Base-by-base conservation (phyloP, 2,329 filamentous ascomycete genomes). In the Botrytis medusae region DNA sequence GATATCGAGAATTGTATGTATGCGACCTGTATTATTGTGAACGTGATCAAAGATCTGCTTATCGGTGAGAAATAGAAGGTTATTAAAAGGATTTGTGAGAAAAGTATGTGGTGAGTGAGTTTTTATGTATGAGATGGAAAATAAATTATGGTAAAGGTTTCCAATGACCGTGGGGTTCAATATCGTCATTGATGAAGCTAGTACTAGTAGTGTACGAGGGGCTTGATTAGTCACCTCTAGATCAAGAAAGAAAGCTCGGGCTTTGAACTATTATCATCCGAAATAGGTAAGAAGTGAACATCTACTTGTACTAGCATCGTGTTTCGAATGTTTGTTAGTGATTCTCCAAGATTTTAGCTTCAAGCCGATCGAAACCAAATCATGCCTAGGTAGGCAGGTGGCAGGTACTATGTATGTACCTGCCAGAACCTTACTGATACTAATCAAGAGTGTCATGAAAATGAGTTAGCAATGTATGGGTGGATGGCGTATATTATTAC, bases 171-270 rank as follows among this genome's bases (percentile, higher is more conserved):
- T 62, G 60, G 60, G 34, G 60, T 62, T n/a, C 16, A 4, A 63
- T 44, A 63, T 63, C 37, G 61, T 65, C 63, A 65, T 65, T 64
- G 42, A 64, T 64, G 42, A 64, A 34, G 29, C 51, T 51, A 54
- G 25, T 42, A 42, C 60, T 42, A 42, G 37, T 48, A 22, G 44
- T n/a, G 32, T 20, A 32, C 29, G 63, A 44, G 46, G 29, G 29
- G 5, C 65, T 69, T 20, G 42, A 46, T 65, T 65, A 65, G 63
- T 65, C 44, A 65, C 40, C 61, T 29, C 12, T 62, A 16, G 37
- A 40, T 25, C 37, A 14, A n/a, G 14, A 57, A 54, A 54, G 25
- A 54, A 54, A 54, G 51, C 51, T 54, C 16, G 51, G 51, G 51
- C 51, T n/a, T 7, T 29, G n/a, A 29, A 25, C 25, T 54, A 29